Base-by-base conservation (phyloP, 2,329 filamentous ascomycete species). In the Penicillium sp. region DNA sequence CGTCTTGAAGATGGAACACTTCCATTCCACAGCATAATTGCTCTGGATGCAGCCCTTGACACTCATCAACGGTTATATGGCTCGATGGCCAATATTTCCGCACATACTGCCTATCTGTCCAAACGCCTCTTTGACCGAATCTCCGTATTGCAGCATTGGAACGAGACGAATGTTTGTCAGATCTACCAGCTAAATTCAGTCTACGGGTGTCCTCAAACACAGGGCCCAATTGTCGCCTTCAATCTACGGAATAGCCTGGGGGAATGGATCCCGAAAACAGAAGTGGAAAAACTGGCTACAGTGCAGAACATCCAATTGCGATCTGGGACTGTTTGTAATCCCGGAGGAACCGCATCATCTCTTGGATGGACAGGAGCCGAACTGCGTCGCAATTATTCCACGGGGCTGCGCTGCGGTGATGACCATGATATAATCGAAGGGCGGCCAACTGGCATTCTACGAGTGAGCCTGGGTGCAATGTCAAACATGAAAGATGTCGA, bases 261-360 rank as follows among this genome's bases (percentile, higher is more conserved):
- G 0, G 81, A 81, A 25, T 96, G 90, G 87, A 70, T 94, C 46
- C 89, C 89, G 58, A 86, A 92, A 55, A 79, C 83, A 13, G 92
- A 97, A 66, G 85, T 97, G 16, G 92, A 97, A 67, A 95, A 92
- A 69, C 77, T 96, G 20, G 88, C 91, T 6, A 80, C 82, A 2
- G 76, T 96, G 18, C 89, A 87, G 58, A 82, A 84, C 44, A 88
- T 97, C 38, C 90, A 96, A 63, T 75, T 97, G 16, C 84, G 94
- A 33, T 96, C 90, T 0, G 94, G 94, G 5, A 88, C 90, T 0
- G 78, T 96, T 1, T 99, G 94, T 73, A 96, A 96, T 63, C 92
- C 94, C 1, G 94, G 92, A 9, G 91, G 91, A 1, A 82, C 95
- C 51, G 87, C 91, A 13, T 78, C 80, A 1, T 83, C 85, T 18